Evolutionary conservation across 257 asterid species (phyloP), one percentile per base, ranked within the genome.

Genomic region (Solanum neorickii): DNA sequence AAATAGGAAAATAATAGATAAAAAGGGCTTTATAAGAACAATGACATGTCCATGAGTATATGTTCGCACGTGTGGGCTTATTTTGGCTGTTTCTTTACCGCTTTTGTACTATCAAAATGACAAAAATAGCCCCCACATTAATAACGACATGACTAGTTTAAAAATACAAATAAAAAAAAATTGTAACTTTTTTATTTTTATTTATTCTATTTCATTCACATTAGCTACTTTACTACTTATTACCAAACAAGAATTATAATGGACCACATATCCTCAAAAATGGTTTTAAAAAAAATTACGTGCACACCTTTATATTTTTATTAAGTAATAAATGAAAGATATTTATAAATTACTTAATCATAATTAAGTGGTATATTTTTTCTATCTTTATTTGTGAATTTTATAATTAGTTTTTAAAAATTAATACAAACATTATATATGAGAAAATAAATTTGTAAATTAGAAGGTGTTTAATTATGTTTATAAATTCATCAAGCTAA

Each of bases 61-160:
- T 44, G 86, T 89, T 89, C 89, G 41, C 92, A 90, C 93, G 92
- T 90, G 93, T 86, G 89, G 68, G 44, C 20, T 47, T 11, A 80
- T 15, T 16, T 9, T 46, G 68, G 25, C 0, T 46, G 12, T 78
- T 78, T 27, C 41, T 46, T 47, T 47, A 47, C 42, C 68, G 29
- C 29, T 27, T 27, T 46, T 10, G 65, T 46, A 78, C 15, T 44
- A 12, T 8, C 18, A 6, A 80, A 80, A 46, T 80, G 85, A 80
- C 69, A 80, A 29, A 80, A 47, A 29, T 80, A 80, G 68, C 85
- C 85, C 85, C 68, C 29, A 29, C 44, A n/a, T 25, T 13, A 44
- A 42, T 37, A 37, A 37, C 7, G 39, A 37, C 39, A 37, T 37
- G 39, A 0, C 1, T 37, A 37, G 39, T 37, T 37, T 37, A 37